Base-by-base conservation (phyloP, 257 asterid species). In the Nicotiana tomentosiformis region DNA sequence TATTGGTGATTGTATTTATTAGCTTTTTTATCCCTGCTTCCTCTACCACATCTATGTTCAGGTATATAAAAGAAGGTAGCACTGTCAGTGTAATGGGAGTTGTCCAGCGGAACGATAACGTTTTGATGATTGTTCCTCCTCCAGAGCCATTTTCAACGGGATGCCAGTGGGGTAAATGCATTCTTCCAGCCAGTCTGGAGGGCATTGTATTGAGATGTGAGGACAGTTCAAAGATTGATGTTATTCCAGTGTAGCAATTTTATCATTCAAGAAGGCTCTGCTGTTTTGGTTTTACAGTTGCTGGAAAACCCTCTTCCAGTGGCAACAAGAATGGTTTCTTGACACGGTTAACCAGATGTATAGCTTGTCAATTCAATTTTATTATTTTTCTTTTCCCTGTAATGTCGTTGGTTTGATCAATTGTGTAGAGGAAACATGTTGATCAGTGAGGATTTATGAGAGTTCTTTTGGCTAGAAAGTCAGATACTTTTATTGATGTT, bases 1-100 rank as follows among this genome's bases (percentile, higher is more conserved):
- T 64, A 26, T 64, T 64, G 37, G 69, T 12, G 30, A 20, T 3
- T n/a, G 16, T 10, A 23, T 62, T 23, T 62, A 26, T 62, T 62
- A 20, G 68, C 3, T 26, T 26, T 64, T 64, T 64, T 3, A 61
- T 64, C 18, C 10, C n/a, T 26, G 39, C 7, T 64, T 64, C 69
- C 39, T 26, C 9, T 14, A 17, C 61, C 29, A 64, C 37, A 62
- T 62, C 68, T 33, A 56, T 82, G 68, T 68, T 51, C 83, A 94
- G 98, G 92, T 91, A 91, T 77, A 91, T 94, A 9, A 94, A 91
- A 87, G 98, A 94, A 87, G 98, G 98, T 69, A 94, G 94, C 87
- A 89, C 94, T 0, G 97, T 94, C 12, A 92, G 94, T 55, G 95
- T 94, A 16, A 94, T 94, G 95, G 98, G 98, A 18, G 95, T 92